phyloP scores from a whole-genome alignment of 208 protist species.

The Trichomonas gallinae region DNA sequence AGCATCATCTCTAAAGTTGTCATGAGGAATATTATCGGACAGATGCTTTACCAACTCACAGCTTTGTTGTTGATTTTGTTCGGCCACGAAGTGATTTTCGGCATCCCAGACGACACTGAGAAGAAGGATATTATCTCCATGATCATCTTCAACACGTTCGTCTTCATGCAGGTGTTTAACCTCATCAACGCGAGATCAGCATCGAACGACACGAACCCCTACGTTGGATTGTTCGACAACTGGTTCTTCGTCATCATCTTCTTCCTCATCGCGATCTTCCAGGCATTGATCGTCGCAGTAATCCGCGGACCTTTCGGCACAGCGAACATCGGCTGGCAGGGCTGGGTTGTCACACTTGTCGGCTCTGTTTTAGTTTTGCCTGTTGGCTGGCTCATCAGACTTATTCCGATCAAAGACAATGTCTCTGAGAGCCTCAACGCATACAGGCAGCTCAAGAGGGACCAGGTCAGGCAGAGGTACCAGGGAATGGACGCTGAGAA shows the following conservation, averaged over 20 bases:
- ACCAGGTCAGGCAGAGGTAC: not conserved
- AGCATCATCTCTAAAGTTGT: constrained; percentile 61
- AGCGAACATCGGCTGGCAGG: not conserved
- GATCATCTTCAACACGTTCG: constrained; percentile 39
- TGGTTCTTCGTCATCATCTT: not conserved
- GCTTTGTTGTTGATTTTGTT: constrained; percentile 47
- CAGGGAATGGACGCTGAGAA: not conserved
- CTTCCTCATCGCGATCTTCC: not conserved
- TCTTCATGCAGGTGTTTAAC: constrained; percentile 40
- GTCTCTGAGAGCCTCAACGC: not conserved
- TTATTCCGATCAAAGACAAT: not conserved
- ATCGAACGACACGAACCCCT: not conserved
- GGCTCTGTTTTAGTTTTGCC: not conserved
- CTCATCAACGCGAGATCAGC: constrained; percentile 26
- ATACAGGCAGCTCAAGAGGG: not conserved
- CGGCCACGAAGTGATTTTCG: not conserved
- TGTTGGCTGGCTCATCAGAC: not conserved
- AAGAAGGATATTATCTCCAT: not conserved
- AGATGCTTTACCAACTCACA: constrained; percentile 53
- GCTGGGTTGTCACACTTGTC: not conserved
- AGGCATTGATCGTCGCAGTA: not conserved
- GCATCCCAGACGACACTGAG: not conserved
- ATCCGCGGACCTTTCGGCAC: not conserved
- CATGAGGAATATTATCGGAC: constrained; percentile 55
- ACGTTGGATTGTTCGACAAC: not conserved